Conservation (phyloP, 1,284 basidiomycete genomes). For the Tausonia pullulans region DNA sequence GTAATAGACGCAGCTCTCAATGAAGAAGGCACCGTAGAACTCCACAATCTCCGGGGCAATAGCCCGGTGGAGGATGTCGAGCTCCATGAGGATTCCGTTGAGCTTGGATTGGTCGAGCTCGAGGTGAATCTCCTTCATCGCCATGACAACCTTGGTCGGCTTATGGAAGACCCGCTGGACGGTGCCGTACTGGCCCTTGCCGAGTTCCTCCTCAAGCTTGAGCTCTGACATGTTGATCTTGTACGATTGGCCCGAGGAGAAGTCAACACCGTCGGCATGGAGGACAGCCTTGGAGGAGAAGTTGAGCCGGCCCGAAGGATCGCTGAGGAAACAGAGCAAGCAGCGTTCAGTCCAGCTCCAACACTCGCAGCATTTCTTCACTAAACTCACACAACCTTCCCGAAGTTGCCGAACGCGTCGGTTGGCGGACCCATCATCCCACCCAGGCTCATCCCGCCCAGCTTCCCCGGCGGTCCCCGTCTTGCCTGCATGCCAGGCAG, state of each 20-base stretch:
- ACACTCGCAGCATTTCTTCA: neutral
- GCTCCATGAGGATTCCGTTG: constrained; percentile 95
- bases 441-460: constrained; percentile 38
- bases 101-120: constrained; percentile 90
- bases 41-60: constrained; percentile 87
- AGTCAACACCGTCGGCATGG: constrained; percentile 87
- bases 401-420: constrained; percentile 70
- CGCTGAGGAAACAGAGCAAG: constrained; percentile 40
- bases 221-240: constrained; percentile 94
- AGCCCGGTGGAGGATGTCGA: constrained; percentile 92
- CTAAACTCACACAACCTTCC: constrained; percentile 73
- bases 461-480: constrained; percentile 26
- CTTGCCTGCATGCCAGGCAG: constrained; percentile 11
- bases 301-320: constrained; percentile 86
- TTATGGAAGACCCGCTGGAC: constrained; percentile 92
- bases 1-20: constrained; percentile 96
- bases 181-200: constrained; percentile 92
- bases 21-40: constrained; percentile 98
- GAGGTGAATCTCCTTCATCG: constrained; percentile 99
- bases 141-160: constrained; percentile 91
- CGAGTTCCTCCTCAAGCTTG: constrained; percentile 76
- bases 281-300: constrained; percentile 89
- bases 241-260: constrained; percentile 83
- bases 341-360: neutral
- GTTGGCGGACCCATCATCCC: constrained; percentile 23